Conservation (phyloP, 306 rosid species). For the Arachis hypogaea region DNA sequence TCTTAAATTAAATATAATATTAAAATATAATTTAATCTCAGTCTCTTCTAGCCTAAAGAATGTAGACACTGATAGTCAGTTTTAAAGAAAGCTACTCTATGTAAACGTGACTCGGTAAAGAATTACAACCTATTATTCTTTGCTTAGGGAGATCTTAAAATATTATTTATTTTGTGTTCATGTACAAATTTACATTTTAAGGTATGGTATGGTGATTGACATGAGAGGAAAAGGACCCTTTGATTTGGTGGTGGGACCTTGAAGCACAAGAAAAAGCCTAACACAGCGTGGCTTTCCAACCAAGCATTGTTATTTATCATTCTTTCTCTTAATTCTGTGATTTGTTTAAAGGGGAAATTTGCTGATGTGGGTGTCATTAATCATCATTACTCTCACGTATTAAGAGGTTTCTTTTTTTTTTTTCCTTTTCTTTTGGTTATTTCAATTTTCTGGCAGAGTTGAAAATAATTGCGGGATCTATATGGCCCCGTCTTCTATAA, state of each 20-base stretch:
- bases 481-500: conserved; percentile 27
- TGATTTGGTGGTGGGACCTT: conserved; percentile 44
- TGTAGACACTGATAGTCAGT: too few species aligned
- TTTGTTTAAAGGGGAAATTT: conserved; percentile 39
- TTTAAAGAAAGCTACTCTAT: too few species aligned
- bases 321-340: conserved; percentile 26
- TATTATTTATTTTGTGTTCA: too few species aligned
- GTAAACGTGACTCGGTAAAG: too few species aligned
- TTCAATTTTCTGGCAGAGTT: conserved; percentile 23
- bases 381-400: conserved; percentile 55
- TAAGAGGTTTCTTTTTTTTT: neutral
- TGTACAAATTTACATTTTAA: neutral
- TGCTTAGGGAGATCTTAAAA: too few species aligned
- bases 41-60: too few species aligned
- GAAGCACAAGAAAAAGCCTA: conserved; percentile 44
- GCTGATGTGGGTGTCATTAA: conserved; percentile 44
- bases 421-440: too few species aligned
- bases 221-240: conserved; percentile 32
- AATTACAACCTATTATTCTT: too few species aligned
- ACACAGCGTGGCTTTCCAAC: conserved; percentile 60
- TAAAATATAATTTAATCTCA: too few species aligned
- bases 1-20: too few species aligned
- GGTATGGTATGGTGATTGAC: conserved; percentile 37
- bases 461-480: conserved; percentile 26
- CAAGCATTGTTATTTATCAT: conserved; percentile 48